These are phyloP conservation scores for Neurospora sp. DNA, from an alignment of 495 filamentous ascomycete genomes.

Conservation along the genomic window DNA sequence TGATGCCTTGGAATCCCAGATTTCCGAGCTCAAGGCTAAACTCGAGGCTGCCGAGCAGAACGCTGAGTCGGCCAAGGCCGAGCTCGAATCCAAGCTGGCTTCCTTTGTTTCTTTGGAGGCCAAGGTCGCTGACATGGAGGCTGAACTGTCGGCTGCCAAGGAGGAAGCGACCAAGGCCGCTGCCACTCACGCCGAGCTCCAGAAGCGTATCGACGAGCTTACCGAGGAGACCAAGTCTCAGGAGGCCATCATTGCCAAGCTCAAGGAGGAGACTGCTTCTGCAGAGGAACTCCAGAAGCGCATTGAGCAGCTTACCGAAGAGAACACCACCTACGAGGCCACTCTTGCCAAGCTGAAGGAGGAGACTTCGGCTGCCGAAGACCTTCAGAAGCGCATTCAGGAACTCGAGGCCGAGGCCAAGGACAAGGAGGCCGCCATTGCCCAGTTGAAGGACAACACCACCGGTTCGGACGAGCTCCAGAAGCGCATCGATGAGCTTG, in stretches of 20 bases:
- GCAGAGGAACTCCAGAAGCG: constrained; percentile 32
- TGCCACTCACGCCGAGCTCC: constrained; percentile 29
- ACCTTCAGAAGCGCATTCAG: constrained; percentile 28
- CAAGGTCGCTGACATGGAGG: constrained; percentile 27
- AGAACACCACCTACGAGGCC: constrained; percentile 32
- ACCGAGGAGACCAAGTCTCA: constrained; percentile 29
- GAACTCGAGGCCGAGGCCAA: constrained; percentile 32
- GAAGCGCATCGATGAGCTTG: constrained; percentile 20
- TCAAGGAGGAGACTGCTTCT: constrained; percentile 36
- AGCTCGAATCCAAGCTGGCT: constrained; percentile 21
- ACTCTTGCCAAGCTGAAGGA: constrained; percentile 36
- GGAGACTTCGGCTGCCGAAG: constrained; percentile 29
- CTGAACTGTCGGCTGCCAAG: constrained; percentile 27
- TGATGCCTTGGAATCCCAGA: constrained; percentile 29
- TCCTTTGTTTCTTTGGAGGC: constrained; percentile 26
- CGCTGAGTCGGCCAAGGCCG: constrained; percentile 30
- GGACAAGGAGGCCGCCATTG: constrained; percentile 26
- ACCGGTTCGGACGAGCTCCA: constrained; percentile 28
- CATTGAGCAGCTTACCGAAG: constrained; percentile 26
- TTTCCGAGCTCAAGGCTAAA: constrained; percentile 31
- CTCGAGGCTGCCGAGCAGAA: constrained; percentile 23
- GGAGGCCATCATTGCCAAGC: constrained; percentile 33
- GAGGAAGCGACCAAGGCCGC: constrained; percentile 27
- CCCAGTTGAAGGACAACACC: constrained; percentile 33
- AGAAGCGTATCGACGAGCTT: constrained; percentile 31